Percentiles rank a stretch among this genome's conserved stretches.
phyloP scores from a whole-genome alignment of 768 basidiomycete species.

The Tylopilus sp. region DNA sequence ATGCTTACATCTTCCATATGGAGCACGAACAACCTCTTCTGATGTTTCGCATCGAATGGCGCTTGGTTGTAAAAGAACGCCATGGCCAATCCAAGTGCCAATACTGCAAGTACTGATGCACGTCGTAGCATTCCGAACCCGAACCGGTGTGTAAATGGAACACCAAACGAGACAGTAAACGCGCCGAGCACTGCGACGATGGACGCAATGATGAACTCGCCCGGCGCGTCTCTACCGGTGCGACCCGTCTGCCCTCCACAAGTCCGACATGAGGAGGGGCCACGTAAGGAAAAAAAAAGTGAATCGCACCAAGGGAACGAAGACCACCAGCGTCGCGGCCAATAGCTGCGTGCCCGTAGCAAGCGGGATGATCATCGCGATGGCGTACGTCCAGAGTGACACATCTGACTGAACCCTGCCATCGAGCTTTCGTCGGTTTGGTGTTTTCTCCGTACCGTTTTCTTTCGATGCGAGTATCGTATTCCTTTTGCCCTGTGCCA shows the following conservation, averaged over 20 bases:
- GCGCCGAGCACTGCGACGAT: conserved; percentile 60
- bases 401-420: conserved; percentile 32
- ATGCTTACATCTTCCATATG: conserved; percentile 84
- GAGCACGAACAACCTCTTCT: conserved; percentile 80
- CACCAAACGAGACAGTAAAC: conserved; percentile 53
- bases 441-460: conserved; percentile 2
- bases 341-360: conserved; percentile 56
- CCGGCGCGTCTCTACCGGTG: conserved; percentile 76
- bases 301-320: conserved; percentile 76
- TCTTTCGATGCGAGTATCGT: background rate
- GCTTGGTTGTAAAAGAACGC: conserved; percentile 56
- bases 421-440: background rate
- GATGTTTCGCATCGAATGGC: conserved; percentile 83
- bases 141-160: conserved; percentile 78
- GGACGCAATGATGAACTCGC: conserved; percentile 84
- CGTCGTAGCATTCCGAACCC: conserved; percentile 38
- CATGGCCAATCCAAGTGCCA: conserved; percentile 48
- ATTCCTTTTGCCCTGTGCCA: conserved; percentile 21
- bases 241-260: conserved; percentile 64
- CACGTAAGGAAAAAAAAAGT: background rate
- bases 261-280: conserved; percentile 1
- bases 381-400: conserved; percentile 58
- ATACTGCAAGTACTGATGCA: conserved; percentile 42
- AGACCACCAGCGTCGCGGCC: conserved; percentile 71
- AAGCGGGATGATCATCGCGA: conserved; percentile 56